phyloP scores from a whole-genome alignment of 2,329 filamentous ascomycete species.

The Aspergillus arachidicola region DNA sequence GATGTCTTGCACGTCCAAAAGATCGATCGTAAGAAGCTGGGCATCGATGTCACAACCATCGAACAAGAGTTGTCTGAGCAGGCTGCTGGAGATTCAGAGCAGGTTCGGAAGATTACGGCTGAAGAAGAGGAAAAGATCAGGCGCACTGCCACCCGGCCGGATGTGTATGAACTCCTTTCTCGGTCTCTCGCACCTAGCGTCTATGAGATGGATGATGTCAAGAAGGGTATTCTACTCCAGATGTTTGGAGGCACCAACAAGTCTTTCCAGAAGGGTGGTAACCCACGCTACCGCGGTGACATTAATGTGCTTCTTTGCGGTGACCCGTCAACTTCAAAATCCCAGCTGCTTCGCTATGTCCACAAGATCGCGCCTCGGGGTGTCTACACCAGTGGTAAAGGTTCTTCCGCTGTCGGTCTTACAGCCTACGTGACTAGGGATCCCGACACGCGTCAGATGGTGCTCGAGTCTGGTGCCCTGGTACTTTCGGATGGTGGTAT shows the following conservation, averaged over 20 bases:
- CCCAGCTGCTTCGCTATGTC: conserved; percentile 89
- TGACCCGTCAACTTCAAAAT: conserved; percentile 95
- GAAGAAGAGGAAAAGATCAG: conserved; percentile 91
- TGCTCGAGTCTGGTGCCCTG: conserved; percentile 73
- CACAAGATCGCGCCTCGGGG: conserved; percentile 95
- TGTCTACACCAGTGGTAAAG: conserved; percentile 76
- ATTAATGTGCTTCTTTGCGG: conserved; percentile 97
- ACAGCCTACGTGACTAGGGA: conserved; percentile 78
- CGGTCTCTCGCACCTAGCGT: conserved; percentile 91
- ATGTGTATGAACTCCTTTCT: conserved; percentile 90
- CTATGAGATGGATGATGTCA: conserved; percentile 97
- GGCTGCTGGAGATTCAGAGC: conserved; percentile 72
- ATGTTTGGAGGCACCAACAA: conserved; percentile 98
- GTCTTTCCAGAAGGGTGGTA: conserved; percentile 93
- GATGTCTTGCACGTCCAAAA: conserved; percentile 96
- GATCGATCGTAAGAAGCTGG: conserved; percentile 91
- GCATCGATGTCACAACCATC: conserved; percentile 85
- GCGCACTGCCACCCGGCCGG: conserved; percentile 73
- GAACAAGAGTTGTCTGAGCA: conserved; percentile 78
- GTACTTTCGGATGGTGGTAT: conserved; percentile 75
- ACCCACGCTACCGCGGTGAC: conserved; percentile 92
- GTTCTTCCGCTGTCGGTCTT: conserved; percentile 74
- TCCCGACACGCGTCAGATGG: conserved; percentile 71
- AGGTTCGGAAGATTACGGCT: conserved; percentile 77
- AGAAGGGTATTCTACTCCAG: conserved; percentile 96